Conservation (phyloP, 1,139 yeast species). For the Geotrichum fermentans region DNA sequence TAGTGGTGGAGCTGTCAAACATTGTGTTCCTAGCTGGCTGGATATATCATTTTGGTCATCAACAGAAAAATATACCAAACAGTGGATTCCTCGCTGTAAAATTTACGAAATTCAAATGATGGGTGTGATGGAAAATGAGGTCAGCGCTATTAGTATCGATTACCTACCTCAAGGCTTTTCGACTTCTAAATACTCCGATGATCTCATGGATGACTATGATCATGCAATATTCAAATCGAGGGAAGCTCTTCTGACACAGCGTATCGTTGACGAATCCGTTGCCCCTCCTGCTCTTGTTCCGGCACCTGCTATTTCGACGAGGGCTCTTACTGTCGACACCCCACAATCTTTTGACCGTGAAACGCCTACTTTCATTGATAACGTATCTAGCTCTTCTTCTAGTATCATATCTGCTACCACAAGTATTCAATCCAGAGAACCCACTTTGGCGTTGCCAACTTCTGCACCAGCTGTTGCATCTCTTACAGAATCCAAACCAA, state of each 20-base stretch:
- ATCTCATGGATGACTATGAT: slow-evolving; percentile 63
- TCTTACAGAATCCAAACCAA: slow-evolving; percentile 1
- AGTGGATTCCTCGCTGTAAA: slow-evolving; percentile 90
- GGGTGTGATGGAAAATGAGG: slow-evolving; percentile 93
- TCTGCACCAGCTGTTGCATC: too few species aligned
- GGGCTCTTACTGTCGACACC: background rate
- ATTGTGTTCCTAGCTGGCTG: slow-evolving; percentile 91
- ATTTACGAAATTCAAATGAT: slow-evolving; percentile 96
- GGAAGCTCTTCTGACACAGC: slow-evolving; percentile 25
- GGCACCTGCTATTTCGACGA: background rate
- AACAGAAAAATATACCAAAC: slow-evolving; percentile 43
- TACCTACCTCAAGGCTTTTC: slow-evolving; percentile 38
- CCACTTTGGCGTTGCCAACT: too few species aligned
- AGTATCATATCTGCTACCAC: too few species aligned
- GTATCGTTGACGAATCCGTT: slow-evolving; percentile 28
- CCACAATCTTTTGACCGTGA: too few species aligned
- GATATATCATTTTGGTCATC: slow-evolving; percentile 81
- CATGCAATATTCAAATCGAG: slow-evolving; percentile 34
- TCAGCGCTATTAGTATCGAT: slow-evolving; percentile 58
- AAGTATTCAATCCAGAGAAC: too few species aligned
- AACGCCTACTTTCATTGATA: too few species aligned
- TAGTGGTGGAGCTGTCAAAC: slow-evolving; percentile 35
- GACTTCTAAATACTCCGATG: slow-evolving; percentile 38
- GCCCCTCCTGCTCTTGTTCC: slow-evolving; percentile 19
- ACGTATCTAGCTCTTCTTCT: too few species aligned